Evolutionary conservation across 352 stramenopile genomes (phyloP).

Genomic region (Phytophthora pluvialis): DNA sequence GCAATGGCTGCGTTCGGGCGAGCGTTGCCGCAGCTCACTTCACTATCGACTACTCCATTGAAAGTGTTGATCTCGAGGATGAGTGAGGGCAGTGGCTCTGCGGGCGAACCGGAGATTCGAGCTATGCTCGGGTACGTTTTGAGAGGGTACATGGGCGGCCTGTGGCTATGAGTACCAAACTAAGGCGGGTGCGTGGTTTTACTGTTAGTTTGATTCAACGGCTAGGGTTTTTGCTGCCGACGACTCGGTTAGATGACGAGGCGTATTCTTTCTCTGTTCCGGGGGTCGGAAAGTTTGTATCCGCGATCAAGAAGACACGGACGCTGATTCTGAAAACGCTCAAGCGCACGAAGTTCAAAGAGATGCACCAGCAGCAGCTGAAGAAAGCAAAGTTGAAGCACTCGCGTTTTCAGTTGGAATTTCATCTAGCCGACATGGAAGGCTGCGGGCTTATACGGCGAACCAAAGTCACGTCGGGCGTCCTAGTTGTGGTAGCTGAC

Average conservation of each 20-base stretch:
- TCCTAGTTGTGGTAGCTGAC: slow-evolving; percentile 46
- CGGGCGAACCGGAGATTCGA: slow-evolving; percentile 23
- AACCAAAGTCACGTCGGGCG: slow-evolving; percentile 63
- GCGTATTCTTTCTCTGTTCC: slow-evolving; percentile 61
- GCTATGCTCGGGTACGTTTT: slow-evolving; percentile 42
- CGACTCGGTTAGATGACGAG: slow-evolving; percentile 51
- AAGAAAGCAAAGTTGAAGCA: slow-evolving; percentile 67
- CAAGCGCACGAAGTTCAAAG: slow-evolving; percentile 70
- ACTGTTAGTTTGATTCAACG: slow-evolving; percentile 46
- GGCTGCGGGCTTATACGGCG: slow-evolving; percentile 54
- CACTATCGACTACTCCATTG: slow-evolving; percentile 40
- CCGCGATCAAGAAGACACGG: slow-evolving; percentile 63
- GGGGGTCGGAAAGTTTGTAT: slow-evolving; percentile 62
- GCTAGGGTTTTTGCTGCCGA: slow-evolving; percentile 61
- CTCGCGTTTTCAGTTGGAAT: slow-evolving; percentile 60
- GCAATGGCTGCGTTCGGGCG: slow-evolving; percentile 44
- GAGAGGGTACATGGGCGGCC: not conserved
- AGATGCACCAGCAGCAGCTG: slow-evolving; percentile 63
- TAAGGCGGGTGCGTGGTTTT: not conserved
- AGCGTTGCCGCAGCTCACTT: slow-evolving; percentile 39
- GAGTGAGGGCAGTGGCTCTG: slow-evolving; percentile 5
- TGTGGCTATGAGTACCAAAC: not conserved
- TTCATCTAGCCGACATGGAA: slow-evolving; percentile 72
- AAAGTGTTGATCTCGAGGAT: slow-evolving; percentile 34
- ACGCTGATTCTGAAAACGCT: slow-evolving; percentile 43